phyloP scores from a whole-genome alignment of 2,329 filamentous ascomycete species.

The Bretziella fagacearum region DNA sequence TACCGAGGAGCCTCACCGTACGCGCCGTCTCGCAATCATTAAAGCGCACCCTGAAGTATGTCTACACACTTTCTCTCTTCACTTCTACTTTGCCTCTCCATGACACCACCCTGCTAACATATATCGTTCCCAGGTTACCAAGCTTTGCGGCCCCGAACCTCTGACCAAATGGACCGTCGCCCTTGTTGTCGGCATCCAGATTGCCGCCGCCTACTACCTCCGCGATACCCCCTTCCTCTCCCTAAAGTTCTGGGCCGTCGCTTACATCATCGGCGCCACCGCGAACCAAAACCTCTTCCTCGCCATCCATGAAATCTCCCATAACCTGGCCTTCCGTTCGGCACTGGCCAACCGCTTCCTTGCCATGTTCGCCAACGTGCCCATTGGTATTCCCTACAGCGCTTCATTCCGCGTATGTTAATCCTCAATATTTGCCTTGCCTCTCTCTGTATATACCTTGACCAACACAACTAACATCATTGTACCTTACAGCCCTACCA shows the following conservation, averaged over 20 bases:
- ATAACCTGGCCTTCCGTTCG: conserved; percentile 85
- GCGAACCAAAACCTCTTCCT: conserved; percentile 98
- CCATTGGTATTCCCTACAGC: conserved; percentile 90
- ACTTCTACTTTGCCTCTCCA: conserved; percentile 7
- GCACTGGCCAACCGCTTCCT: conserved; percentile 65
- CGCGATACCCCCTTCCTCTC: conserved; percentile 64
- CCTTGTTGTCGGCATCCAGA: conserved; percentile 66
- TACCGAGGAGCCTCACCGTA: conserved; percentile 91
- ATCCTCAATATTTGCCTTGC: not conserved
- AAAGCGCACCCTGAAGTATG: conserved; percentile 89
- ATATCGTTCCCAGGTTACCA: conserved; percentile 51
- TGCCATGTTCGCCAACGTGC: conserved; percentile 86
- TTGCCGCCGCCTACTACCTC: conserved; percentile 60
- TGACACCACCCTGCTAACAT: not conserved
- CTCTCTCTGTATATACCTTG: conserved; percentile 16
- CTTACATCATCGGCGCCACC: conserved; percentile 84
- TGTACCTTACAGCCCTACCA: conserved; percentile 60
- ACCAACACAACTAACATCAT: not conserved
- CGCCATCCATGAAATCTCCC: conserved; percentile 95
- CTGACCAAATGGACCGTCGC: conserved; percentile 87
- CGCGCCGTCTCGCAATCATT: conserved; percentile 81
- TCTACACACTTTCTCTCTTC: conserved; percentile 9
- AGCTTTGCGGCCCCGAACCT: conserved; percentile 90
- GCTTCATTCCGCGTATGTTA: conserved; percentile 76
- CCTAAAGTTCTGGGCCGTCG: conserved; percentile 68